Conservation (phyloP, 2,329 filamentous ascomycete species). For the Stenocarpella maydis region DNA sequence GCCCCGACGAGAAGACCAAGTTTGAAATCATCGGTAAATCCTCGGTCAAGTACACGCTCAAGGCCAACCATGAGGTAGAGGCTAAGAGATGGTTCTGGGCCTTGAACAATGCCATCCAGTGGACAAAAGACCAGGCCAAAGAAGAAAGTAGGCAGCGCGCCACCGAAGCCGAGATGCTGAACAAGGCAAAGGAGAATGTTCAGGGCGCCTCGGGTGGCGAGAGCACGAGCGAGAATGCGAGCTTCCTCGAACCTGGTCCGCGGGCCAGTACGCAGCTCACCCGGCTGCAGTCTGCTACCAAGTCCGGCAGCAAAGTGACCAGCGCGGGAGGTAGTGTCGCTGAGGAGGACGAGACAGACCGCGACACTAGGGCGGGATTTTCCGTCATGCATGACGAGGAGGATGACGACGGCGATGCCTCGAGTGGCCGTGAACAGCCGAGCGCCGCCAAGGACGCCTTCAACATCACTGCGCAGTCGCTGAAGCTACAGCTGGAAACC, state of each 20-base stretch:
- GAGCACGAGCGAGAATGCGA: constrained; percentile 60
- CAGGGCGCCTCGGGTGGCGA: constrained; percentile 56
- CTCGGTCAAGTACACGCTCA: constrained; percentile 97
- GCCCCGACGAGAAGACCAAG: constrained; percentile 93
- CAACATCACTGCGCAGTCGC: constrained; percentile 96
- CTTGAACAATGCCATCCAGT: constrained; percentile 97
- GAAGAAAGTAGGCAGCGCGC: constrained; percentile 83
- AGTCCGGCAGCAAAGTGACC: constrained; percentile 46
- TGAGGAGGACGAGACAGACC: constrained; percentile 55
- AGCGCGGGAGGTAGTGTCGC: constrained; percentile 60
- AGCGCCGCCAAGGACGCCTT: constrained; percentile 89
- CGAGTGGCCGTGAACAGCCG: constrained; percentile 77
- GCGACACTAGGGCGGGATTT: constrained; percentile 39
- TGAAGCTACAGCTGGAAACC: constrained; percentile 90
- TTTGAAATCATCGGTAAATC: constrained; percentile 99
- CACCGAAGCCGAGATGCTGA: constrained; percentile 77
- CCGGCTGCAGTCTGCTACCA: constrained; percentile 49
- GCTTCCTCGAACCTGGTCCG: constrained; percentile 53
- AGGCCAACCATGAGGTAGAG: constrained; percentile 97
- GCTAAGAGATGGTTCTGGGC: constrained; percentile 99
- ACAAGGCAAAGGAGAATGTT: constrained; percentile 76
- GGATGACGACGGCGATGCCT: constrained; percentile 83
- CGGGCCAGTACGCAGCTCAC: constrained; percentile 56
- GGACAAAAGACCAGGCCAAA: constrained; percentile 95
- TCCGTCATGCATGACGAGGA: constrained; percentile 59